Base-by-base conservation (phyloP, 345 rosid genomes). In the Citrus maxima region DNA sequence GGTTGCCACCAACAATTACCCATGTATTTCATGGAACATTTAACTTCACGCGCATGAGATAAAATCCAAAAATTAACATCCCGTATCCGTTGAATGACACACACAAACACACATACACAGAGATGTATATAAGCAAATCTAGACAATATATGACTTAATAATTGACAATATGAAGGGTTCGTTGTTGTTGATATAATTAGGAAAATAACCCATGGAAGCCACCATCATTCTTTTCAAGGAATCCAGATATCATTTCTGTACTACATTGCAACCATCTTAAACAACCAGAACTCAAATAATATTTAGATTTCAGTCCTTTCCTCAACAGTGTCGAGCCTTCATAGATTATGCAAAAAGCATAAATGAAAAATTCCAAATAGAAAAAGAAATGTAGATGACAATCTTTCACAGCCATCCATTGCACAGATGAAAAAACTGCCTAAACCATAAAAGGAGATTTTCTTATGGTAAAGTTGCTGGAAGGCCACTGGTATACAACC, bases 401-500 rank as follows among this genome's bases (percentile, higher is more conserved):
- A 75, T 64, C 69, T 40, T 28, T 42, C 30, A 10, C 12, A 5
- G 8, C 37, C 37, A 70, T 28, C 74, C 13, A 46, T 27, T 16
- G 59, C 58, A 49, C 60, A 70, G 28, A 49, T 27, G 46, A 32
- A 28, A 25, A n/a, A 16, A 54, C 75, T 73, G 28, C 60, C 8
- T 25, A 78, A 73, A 55, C 63, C 72, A 70, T n/a, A 75, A 22
- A 74, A 37, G 35, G 2, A 37, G 8, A 40, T 40, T 71, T 69
- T 55, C 68, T 55, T 46, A 22, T 63, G 72, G 67, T 21, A 66
- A 25, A 28, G 69, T 74, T 69, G 82, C 62, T 71, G 71, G 73
- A 59, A 13, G 64, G 81, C 79, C 59, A 38, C 22, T 67, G n/a
- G 34, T 24, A 74, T 37, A 77, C 55, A 67, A 46, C 10, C 27